A percentile compares a stretch with the other conserved stretches of the same genome.
These are phyloP conservation scores for Canariomyces notabilis DNA, from an alignment of 2,329 filamentous ascomycete genomes.

Conservation along the genomic window DNA sequence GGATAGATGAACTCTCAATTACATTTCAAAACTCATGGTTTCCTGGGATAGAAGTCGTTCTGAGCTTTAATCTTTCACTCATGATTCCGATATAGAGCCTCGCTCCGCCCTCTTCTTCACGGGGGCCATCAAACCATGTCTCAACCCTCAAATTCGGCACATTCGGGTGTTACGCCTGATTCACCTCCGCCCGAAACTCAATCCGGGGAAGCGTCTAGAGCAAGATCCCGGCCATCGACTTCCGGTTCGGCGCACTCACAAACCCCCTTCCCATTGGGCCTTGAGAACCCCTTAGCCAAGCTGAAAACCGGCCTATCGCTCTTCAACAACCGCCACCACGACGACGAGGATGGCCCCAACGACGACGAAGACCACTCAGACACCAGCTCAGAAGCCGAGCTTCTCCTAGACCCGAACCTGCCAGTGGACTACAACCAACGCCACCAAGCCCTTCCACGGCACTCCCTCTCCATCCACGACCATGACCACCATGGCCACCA, in stretches of 20 bases:
- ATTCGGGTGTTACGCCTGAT: conserved; percentile 18
- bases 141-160: conserved; percentile 26
- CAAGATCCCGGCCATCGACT: conserved; percentile 22
- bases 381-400: conserved; percentile 48
- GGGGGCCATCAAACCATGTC: conserved; percentile 29
- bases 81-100: conserved; percentile 3
- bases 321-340: conserved; percentile 36
- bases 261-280: neutral
- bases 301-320: conserved; percentile 33
- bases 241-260: conserved; percentile 9
- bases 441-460: conserved; percentile 17
- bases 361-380: conserved; percentile 40
- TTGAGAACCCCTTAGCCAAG: conserved; percentile 24
- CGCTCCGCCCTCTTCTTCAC: neutral
- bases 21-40: too few relatives aligned
- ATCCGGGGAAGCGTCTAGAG: too few relatives aligned
- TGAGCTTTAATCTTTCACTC: neutral
- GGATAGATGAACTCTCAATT: too few relatives aligned
- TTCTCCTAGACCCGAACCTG: conserved; percentile 50
- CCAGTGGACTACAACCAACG: conserved; percentile 39
- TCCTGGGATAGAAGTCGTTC: too few relatives aligned
- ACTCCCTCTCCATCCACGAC: conserved; percentile 26
- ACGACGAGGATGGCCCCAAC: conserved; percentile 31
- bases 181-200: conserved; percentile 28
- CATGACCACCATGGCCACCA: conserved; percentile 6